phyloP scores from a whole-genome alignment of 805 yeast genomes.

The Candida pseudoglaebosa region DNA sequence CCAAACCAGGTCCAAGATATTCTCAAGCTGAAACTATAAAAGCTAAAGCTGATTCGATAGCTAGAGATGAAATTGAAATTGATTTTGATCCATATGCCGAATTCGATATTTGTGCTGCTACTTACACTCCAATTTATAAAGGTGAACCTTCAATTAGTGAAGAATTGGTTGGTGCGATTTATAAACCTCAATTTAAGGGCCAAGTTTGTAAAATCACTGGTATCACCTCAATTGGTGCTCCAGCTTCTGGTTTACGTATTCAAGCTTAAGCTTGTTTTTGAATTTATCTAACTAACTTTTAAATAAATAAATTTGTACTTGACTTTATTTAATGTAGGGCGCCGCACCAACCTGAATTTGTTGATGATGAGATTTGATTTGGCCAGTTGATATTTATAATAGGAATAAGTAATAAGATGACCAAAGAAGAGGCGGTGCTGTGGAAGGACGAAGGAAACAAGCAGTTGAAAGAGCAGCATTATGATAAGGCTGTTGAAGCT shows the following conservation, averaged over 20 bases:
- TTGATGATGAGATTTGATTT: too few relatives aligned
- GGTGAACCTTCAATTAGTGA: constrained; percentile 69
- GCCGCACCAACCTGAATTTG: background rate
- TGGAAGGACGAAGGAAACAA: constrained; percentile 71
- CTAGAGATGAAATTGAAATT: constrained; percentile 83
- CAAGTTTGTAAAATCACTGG: constrained; percentile 70
- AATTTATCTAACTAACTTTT: constrained; percentile 3
- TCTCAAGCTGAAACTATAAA: constrained; percentile 86
- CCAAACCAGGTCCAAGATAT: constrained; percentile 71
- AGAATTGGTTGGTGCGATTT: constrained; percentile 86
- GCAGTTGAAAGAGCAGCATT: constrained; percentile 62
- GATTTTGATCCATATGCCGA: constrained; percentile 92
- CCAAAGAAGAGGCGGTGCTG: constrained; percentile 39
- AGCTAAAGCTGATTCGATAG: constrained; percentile 70
- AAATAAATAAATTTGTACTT: background rate
- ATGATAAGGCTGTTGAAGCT: constrained; percentile 57
- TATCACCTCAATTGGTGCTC: constrained; percentile 81
- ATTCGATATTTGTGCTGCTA: constrained; percentile 83
- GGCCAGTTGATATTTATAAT: too few relatives aligned
- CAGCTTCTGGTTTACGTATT: constrained; percentile 83
- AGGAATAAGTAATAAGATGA: background rate
- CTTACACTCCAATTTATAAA: constrained; percentile 83
- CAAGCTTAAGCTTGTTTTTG: constrained; percentile 14
- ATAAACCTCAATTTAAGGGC: constrained; percentile 75
- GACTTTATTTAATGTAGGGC: background rate